Conservation (phyloP, 805 yeast species). For the Sugiyamaella marilandica region DNA sequence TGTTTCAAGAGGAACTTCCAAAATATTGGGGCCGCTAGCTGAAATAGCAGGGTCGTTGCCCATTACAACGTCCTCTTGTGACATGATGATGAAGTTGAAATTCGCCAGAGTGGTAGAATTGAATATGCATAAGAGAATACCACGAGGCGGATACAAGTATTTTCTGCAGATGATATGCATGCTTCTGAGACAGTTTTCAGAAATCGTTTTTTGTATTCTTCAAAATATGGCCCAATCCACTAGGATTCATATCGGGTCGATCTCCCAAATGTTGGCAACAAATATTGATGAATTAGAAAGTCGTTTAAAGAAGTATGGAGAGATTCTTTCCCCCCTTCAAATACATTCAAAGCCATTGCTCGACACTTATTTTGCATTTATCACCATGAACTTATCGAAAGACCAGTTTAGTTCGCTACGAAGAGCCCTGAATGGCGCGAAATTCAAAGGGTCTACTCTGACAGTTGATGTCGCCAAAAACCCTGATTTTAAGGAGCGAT, state of each 20-base stretch:
- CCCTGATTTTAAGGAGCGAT: conserved; percentile 41
- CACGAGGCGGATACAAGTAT: neutral
- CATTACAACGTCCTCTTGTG: conserved; percentile 13
- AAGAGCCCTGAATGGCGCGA: conserved; percentile 60
- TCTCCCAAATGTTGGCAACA: conserved; percentile 50
- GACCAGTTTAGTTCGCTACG: conserved; percentile 47
- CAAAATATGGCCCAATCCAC: neutral
- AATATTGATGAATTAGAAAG: conserved; percentile 43
- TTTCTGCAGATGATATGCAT: neutral
- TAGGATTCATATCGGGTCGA: conserved; percentile 62
- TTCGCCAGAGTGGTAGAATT: neutral
- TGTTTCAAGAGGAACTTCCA: conserved; percentile 67
- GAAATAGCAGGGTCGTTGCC: neutral
- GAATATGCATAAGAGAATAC: neutral
- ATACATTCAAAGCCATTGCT: conserved; percentile 51
- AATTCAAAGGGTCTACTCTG: conserved; percentile 68
- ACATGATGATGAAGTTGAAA: neutral
- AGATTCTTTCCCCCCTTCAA: conserved; percentile 43
- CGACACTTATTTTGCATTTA: conserved; percentile 59
- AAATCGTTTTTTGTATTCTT: neutral
- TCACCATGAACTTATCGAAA: conserved; percentile 52
- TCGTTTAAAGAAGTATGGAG: conserved; percentile 64
- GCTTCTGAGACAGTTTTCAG: neutral
- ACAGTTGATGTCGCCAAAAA: conserved; percentile 55
- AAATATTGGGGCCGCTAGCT: conserved; percentile 25